Base-by-base conservation (phyloP, 106 monocot genomes). In the Phalaenopsis aphrodite region DNA sequence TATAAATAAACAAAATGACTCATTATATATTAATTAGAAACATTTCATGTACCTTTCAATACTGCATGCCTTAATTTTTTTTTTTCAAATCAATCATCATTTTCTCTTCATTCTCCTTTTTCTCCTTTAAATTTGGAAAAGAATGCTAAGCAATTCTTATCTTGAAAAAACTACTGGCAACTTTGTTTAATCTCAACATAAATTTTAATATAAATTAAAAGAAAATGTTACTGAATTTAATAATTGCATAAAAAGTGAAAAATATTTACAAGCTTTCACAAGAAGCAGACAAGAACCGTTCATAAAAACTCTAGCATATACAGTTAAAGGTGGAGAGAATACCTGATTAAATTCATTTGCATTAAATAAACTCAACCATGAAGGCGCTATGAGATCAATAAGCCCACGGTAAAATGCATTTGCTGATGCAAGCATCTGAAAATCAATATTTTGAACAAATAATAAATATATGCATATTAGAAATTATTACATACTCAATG, bases 321-420 rank as follows among this genome's bases (percentile, higher is more conserved):
- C 3, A 4, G 24, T 47, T 55, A 21, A 38, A 57, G 19, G 24
- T 5, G 72, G 76, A 48, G 11, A 42, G 49, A 45, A 72, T 86
- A 96, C 96, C 96, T 96, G 93, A 90, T 96, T 96, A 79, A 96
- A 96, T 90, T 96, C 96, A 87, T 93, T 96, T 61, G 93, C 96
- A 90, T 90, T 96, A 69, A 96, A 96, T 80, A 96, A 85, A 79
- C 91, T 91, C 84, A 96, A 79, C 96, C 96, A 96, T 42, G 90
- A 87, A 76, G 96, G 90, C 74, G 93, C 91, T 78, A 96, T 96
- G 48, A 96, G 88, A 90, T 96, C 93, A 77, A 79, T 85, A 75
- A 96, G 72, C 76, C 96, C 96, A 80, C 96, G 82, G 75, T 91
- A 93, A 88, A 96, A 96, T 81, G 96, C 93, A 86, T 96, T 96